Evolutionary conservation across 129 eudicot species (phyloP).

Genomic region (Pulicaria dysenterica): DNA sequence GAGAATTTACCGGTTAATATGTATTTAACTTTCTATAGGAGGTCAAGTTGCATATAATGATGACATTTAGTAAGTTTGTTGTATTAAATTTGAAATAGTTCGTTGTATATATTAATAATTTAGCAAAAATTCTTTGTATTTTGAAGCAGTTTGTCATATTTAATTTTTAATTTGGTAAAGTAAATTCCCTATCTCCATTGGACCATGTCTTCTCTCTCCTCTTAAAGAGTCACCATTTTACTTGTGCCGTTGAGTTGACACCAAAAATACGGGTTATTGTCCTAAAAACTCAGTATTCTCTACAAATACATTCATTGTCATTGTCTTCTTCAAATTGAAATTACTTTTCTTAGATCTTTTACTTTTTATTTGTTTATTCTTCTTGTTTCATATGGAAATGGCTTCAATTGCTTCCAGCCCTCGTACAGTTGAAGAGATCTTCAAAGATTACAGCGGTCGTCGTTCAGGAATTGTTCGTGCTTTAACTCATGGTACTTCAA

Average conservation of each 20-base stretch:
- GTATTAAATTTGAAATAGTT: too few species aligned
- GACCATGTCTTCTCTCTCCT: not conserved
- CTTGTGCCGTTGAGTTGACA: not conserved
- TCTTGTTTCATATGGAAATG: constrained; percentile 37
- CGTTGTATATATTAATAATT: too few species aligned
- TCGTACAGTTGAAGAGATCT: constrained; percentile 78
- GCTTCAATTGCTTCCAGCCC: constrained; percentile 51
- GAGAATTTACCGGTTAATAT: too few species aligned
- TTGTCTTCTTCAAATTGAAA: constrained; percentile 5
- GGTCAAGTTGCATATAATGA: too few species aligned
- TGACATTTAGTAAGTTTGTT: too few species aligned
- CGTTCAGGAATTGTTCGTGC: constrained; percentile 75
- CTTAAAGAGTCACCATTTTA: too few species aligned
- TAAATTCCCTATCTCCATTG: too few species aligned
- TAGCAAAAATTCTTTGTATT: too few species aligned
- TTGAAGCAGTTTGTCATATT: too few species aligned
- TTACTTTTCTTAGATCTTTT: constrained; percentile 13
- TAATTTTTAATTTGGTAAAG: too few species aligned
- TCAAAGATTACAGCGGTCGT: constrained; percentile 78
- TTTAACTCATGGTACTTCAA: constrained; percentile 53
- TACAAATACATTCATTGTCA: too few species aligned
- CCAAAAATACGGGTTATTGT: constrained; percentile 11
- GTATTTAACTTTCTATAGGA: too few species aligned
- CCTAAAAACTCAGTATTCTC: constrained; percentile 1
- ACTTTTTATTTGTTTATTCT: not conserved